phyloP scores from a whole-genome alignment of 768 basidiomycete genomes.

The Panaeolus papilionaceus region DNA sequence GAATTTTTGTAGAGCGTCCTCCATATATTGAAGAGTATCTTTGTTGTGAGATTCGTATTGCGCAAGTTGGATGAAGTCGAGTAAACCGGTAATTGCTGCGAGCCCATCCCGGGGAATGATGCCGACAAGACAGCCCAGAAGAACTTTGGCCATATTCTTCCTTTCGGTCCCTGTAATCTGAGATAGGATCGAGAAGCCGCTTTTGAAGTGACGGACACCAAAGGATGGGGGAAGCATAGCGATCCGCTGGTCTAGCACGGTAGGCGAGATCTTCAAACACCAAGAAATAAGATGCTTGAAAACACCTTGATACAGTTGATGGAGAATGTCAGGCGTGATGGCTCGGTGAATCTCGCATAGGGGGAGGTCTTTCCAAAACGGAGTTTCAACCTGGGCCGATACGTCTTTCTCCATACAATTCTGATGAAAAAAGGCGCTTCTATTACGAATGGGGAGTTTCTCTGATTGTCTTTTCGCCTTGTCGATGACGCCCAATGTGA shows the following conservation, averaged over 20 bases:
- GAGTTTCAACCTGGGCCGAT: conserved; percentile 22
- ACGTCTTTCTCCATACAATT: conserved; percentile 26
- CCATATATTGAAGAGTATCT: conserved; percentile 19
- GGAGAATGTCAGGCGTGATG: conserved; percentile 28
- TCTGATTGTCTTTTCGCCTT: too few relatives aligned
- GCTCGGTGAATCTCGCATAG: conserved; percentile 23
- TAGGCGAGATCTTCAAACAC: background rate
- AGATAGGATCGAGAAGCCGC: conserved; percentile 41
- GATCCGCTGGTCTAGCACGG: conserved; percentile 24
- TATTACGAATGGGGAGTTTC: too few relatives aligned
- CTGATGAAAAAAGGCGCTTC: too few relatives aligned
- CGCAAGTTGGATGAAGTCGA: conserved; percentile 38
- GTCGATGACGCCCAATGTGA: too few relatives aligned
- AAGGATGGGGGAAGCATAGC: conserved; percentile 38
- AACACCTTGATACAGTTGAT: conserved; percentile 31
- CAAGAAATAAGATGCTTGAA: conserved; percentile 27
- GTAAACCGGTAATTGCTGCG: conserved; percentile 23
- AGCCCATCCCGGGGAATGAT: conserved; percentile 15
- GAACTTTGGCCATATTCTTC: conserved; percentile 37
- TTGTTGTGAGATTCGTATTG: conserved; percentile 17
- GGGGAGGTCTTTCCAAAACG: conserved; percentile 29
- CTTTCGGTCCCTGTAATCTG: conserved; percentile 46
- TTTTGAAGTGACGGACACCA: conserved; percentile 40
- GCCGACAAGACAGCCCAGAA: conserved; percentile 33
- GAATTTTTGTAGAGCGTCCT: conserved; percentile 17